phyloP scores from a whole-genome alignment of 306 rosid species.

The Hippophae tibetana region DNA sequence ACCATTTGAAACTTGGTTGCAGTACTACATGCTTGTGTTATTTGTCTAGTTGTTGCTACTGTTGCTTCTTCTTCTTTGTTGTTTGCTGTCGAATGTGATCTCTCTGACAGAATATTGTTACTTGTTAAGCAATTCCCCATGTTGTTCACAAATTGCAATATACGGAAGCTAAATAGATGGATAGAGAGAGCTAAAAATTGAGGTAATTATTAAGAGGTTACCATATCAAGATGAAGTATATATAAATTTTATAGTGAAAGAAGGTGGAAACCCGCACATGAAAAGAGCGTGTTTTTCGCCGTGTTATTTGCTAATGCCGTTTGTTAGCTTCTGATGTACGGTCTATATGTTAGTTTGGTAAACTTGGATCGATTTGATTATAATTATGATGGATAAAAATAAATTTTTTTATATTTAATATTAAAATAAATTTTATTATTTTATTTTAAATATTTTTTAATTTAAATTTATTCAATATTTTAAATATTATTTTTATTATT shows the following conservation, averaged over 20 bases:
- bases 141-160: slow-evolving; percentile 2
- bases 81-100: slow-evolving; percentile 5
- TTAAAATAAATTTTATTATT: too few species aligned
- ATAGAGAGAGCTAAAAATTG: neutral
- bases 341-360: too few species aligned
- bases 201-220: neutral
- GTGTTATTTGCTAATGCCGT: slow-evolving; percentile 14
- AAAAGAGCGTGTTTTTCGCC: slow-evolving; percentile 51
- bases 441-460: too few species aligned
- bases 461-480: too few species aligned
- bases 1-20: neutral
- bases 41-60: neutral
- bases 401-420: too few species aligned
- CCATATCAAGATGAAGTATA: neutral
- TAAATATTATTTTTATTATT: too few species aligned
- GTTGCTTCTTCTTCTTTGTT: neutral
- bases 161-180: slow-evolving; percentile 2
- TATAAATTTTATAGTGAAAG: neutral
- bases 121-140: slow-evolving; percentile 70
- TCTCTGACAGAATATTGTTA: slow-evolving; percentile 27
- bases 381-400: too few species aligned
- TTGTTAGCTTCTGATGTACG: too few species aligned
- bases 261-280: slow-evolving; percentile 44
- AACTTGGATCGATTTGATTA: too few species aligned
- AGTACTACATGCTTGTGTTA: neutral